Conservation (phyloP, 2,329 filamentous ascomycete genomes). For the Intubia oerlemansii region DNA sequence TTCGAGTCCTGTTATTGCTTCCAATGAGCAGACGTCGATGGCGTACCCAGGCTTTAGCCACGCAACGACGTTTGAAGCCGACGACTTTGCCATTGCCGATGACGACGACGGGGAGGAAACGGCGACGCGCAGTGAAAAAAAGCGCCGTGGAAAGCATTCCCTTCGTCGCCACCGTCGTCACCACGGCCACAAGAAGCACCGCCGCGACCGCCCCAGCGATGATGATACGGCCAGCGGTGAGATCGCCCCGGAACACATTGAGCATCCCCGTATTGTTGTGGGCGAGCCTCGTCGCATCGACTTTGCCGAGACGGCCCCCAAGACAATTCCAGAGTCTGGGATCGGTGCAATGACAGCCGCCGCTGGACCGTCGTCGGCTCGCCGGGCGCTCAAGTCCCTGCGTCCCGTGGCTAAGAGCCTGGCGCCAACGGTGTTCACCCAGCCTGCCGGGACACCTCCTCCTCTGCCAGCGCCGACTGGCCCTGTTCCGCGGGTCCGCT, state of each 20-base stretch:
- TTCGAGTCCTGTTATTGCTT: no score
- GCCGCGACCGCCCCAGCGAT: conserved; percentile 6
- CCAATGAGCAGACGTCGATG: no score
- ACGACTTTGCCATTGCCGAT: no score
- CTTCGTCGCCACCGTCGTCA: conserved; percentile 19
- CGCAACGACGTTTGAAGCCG: no score
- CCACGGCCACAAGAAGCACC: conserved; percentile 20
- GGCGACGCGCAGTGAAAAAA: conserved; percentile 10
- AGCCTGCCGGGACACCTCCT: conserved; percentile 15
- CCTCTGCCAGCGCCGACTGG: conserved; percentile 16
- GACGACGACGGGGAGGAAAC: conserved; percentile 23
- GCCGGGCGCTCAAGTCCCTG: no score
- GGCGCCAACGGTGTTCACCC: conserved; percentile 48
- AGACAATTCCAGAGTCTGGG: neutral
- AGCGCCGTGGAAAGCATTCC: conserved; percentile 17
- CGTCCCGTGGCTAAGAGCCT: conserved; percentile 43
- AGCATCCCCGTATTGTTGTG: no score
- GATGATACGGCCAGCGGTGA: conserved; percentile 9
- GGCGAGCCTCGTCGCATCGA: conserved; percentile 19
- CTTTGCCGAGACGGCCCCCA: conserved; percentile 14
- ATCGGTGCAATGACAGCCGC: no score
- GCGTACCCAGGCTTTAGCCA: no score
- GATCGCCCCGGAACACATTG: no score
- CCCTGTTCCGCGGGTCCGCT: conserved; percentile 33
- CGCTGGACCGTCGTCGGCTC: conserved; percentile 12